Evolutionary conservation across 2,329 filamentous ascomycete genomes (phyloP).

Genomic region (Claviceps sp.): DNA sequence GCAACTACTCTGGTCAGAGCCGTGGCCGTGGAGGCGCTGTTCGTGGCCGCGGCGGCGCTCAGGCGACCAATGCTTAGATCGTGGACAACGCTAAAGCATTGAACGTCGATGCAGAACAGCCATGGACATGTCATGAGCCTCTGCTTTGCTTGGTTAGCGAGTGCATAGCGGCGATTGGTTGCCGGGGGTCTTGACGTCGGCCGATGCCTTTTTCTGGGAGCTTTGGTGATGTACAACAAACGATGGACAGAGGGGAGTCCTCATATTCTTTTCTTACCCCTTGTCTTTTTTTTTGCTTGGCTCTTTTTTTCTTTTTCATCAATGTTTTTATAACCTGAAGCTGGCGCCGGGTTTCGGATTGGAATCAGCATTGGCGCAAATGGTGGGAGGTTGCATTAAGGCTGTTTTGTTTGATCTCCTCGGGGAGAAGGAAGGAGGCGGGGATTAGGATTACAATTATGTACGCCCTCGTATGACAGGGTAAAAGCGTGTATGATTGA

Average conservation of each 20-base stretch:
- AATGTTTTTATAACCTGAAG: slow-evolving; percentile 16
- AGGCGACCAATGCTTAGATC: slow-evolving; percentile 36
- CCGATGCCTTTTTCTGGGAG: not conserved
- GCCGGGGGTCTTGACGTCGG: not conserved
- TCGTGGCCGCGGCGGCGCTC: slow-evolving; percentile 48
- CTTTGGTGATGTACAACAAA: not conserved
- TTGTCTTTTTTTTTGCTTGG: not conserved
- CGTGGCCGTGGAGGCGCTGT: slow-evolving; percentile 54
- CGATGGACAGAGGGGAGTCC: slow-evolving; percentile 12
- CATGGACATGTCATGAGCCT: not conserved
- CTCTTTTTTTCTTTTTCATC: slow-evolving; percentile 8
- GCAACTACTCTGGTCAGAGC: slow-evolving; percentile 53
- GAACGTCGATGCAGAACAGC: not conserved
- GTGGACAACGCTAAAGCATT: not conserved
- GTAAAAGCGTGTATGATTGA: not conserved
- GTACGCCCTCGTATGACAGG: not conserved
- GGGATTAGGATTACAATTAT: not conserved
- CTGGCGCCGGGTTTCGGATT: slow-evolving; percentile 17
- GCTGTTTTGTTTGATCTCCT: slow-evolving; percentile 4
- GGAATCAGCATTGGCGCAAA: slow-evolving; percentile 10
- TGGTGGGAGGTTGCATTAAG: slow-evolving; percentile 9
- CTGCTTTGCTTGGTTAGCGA: not conserved
- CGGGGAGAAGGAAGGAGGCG: not conserved
- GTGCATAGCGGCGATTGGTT: not conserved
- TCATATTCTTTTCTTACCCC: not conserved